These are phyloP conservation scores for Tripterygium wilfordii DNA, from an alignment of 177 flowering plant species.

Conservation along the genomic window DNA sequence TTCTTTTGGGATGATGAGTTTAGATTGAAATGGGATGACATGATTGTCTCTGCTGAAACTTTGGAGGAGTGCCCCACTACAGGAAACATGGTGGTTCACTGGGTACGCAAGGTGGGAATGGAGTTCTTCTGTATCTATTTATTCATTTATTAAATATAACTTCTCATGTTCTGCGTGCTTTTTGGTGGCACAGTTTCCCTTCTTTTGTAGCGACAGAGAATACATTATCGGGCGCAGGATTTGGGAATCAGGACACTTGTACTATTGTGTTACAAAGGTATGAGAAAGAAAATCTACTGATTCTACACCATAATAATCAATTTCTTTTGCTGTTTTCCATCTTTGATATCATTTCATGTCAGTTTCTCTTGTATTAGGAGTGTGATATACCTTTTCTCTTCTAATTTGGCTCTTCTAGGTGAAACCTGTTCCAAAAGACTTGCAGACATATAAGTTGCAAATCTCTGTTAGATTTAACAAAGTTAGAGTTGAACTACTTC, in stretches of 20 bases:
- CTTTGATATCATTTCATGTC: background rate
- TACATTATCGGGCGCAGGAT: constrained; percentile 37
- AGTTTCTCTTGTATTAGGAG: no score
- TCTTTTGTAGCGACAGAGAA: constrained; percentile 41
- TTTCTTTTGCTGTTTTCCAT: background rate
- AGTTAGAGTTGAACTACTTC: no score
- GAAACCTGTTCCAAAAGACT: no score
- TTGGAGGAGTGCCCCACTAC: constrained; percentile 72
- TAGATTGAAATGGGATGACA: constrained; percentile 76
- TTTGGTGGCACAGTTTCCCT: constrained; percentile 28
- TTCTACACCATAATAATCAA: background rate
- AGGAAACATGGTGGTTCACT: constrained; percentile 81
- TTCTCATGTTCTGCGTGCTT: constrained; percentile 7
- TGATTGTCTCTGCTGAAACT: constrained; percentile 53
- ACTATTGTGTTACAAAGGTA: constrained; percentile 90
- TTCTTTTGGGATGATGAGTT: constrained; percentile 93
- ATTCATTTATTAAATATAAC: background rate
- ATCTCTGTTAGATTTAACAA: no score
- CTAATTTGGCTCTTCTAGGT: no score
- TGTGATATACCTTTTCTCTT: no score
- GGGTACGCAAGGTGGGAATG: constrained; percentile 75
- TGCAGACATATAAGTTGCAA: no score
- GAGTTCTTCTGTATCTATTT: background rate
- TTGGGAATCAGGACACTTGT: constrained; percentile 54
- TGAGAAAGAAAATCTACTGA: background rate